phyloP scores from a whole-genome alignment of 768 basidiomycete species.

The Boletus speciosus region DNA sequence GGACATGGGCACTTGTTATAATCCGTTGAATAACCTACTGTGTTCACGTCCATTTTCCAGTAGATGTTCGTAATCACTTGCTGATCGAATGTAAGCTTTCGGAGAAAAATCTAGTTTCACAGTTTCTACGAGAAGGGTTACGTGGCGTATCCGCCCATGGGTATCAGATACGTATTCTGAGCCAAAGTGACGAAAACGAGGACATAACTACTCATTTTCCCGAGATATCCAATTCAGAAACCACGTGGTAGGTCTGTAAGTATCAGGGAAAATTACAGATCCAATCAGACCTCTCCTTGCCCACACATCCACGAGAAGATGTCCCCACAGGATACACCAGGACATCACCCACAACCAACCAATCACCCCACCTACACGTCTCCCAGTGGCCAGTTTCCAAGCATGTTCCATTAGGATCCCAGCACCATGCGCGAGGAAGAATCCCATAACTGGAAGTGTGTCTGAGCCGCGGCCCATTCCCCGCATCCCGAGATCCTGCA shows the following conservation, averaged over 20 bases:
- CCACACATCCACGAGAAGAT: slow-evolving; percentile 45
- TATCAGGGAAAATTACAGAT: slow-evolving; percentile 9
- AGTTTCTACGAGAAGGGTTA: not conserved
- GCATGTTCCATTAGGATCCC: slow-evolving; percentile 48
- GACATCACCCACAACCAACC: slow-evolving; percentile 51
- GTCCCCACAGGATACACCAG: slow-evolving; percentile 49
- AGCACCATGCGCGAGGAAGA: slow-evolving; percentile 56
- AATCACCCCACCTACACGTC: slow-evolving; percentile 41
- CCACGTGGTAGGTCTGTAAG: slow-evolving; percentile 17
- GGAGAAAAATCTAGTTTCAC: not conserved
- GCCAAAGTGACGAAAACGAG: not conserved
- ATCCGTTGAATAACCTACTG: not conserved
- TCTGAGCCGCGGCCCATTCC: slow-evolving; percentile 56
- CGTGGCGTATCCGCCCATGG: not conserved
- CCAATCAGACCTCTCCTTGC: slow-evolving; percentile 20
- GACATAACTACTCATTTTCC: not conserved
- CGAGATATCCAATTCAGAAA: slow-evolving; percentile 11
- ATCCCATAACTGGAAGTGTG: slow-evolving; percentile 40
- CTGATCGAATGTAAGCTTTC: not conserved
- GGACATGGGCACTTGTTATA: not conserved
- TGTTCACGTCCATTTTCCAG: too few relatives aligned
- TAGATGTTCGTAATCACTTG: too few relatives aligned
- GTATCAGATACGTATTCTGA: not conserved
- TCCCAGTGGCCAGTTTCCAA: slow-evolving; percentile 45
- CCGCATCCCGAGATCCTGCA: slow-evolving; percentile 58